Evolutionary conservation across 371 early-diverging fungal species (phyloP), one percentile per base, ranked within the genome.

Genomic region (Rhizomucor miehei): DNA sequence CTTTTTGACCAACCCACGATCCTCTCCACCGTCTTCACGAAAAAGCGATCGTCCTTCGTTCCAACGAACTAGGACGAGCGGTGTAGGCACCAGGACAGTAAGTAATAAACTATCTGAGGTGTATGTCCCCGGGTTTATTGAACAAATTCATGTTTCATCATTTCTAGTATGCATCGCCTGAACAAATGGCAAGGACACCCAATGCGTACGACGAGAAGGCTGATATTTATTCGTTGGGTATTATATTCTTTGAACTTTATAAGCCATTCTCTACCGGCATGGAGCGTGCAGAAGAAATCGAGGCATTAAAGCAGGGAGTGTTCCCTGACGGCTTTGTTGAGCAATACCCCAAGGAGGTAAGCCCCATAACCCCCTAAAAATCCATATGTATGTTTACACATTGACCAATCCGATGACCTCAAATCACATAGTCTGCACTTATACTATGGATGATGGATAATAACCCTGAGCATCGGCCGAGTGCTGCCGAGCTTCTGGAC

Each of bases 121-220:
- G n/a, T n/a, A n/a, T n/a, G n/a, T n/a, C n/a, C n/a, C n/a, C n/a
- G n/a, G n/a, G n/a, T n/a, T n/a, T n/a, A n/a, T n/a, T n/a, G n/a
- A n/a, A n/a, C n/a, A n/a, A n/a, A n/a, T n/a, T n/a, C n/a, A n/a
- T n/a, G n/a, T n/a, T n/a, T n/a, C n/a, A n/a, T n/a, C n/a, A n/a
- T n/a, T n/a, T n/a, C n/a, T n/a, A 86, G 79, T 97, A 97, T 59
- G 94, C 95, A n/a, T 90, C 97, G 1, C 97, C 97, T 0, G 97
- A 97, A 69, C 95, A 95, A 67, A 67, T 95, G 35, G 82, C 51
- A 0, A 29, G 43, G 5, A 39, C 81, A 4, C 72, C 78, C 9
- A 54, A 69, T 0, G 63, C 71, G 6, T 86, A 87, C 34, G 84
- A 82, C 47, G 79, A 81, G 51, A 85, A 82, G 37, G 75, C 74